Conservation (phyloP, 2,329 filamentous ascomycete species). For the Alternaria solani region DNA sequence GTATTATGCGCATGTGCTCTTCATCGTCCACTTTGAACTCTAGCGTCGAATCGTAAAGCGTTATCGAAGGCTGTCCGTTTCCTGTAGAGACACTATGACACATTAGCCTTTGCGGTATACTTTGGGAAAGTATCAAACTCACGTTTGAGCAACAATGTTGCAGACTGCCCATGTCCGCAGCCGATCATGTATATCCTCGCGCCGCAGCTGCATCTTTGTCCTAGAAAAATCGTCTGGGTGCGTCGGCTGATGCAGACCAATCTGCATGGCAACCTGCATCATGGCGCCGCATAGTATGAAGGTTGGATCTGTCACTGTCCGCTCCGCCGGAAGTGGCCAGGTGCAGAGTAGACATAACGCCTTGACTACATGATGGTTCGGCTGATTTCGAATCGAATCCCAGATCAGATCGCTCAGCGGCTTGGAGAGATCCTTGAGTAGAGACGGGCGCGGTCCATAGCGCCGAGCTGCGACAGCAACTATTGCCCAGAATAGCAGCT, state of each 20-base stretch:
- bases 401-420: constrained; percentile 76
- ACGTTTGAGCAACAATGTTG: constrained; percentile 82
- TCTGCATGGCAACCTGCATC: constrained; percentile 87
- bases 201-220: constrained; percentile 76
- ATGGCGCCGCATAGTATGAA: constrained; percentile 83
- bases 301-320: constrained; percentile 79
- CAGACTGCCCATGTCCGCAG: constrained; percentile 84
- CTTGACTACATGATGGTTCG: constrained; percentile 82
- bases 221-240: constrained; percentile 85
- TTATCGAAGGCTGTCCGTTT: constrained; percentile 82
- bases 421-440: constrained; percentile 72
- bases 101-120: constrained; percentile 18
- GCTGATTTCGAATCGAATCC: constrained; percentile 79
- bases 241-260: constrained; percentile 80
- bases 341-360: constrained; percentile 80
- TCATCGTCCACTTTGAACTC: constrained; percentile 50
- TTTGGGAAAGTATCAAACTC: constrained; percentile 27
- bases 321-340: constrained; percentile 84
- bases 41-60: constrained; percentile 77
- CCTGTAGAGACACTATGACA: constrained; percentile 75
- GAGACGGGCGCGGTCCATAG: constrained; percentile 68
- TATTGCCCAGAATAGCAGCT: constrained; percentile 86
- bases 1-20: constrained; percentile 48
- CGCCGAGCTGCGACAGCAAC: constrained; percentile 77
- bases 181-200: constrained; percentile 80